Evolutionary conservation across 2,329 filamentous ascomycete genomes (phyloP).

Genomic region (Claviceps sp.): DNA sequence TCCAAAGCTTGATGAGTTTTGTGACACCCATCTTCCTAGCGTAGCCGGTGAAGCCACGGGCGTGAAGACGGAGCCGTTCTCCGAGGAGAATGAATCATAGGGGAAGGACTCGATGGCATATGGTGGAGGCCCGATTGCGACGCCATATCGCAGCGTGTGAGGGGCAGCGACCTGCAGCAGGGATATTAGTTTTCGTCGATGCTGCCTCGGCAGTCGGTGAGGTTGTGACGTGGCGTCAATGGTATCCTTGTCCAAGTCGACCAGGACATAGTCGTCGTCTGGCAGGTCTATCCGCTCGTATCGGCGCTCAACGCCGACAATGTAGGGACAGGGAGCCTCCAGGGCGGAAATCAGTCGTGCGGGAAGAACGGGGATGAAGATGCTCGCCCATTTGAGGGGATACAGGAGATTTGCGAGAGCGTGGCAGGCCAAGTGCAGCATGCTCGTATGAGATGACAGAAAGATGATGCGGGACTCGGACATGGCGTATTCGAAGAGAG

Average conservation of each 20-base stretch:
- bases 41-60: slow-evolving; percentile 56
- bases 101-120: slow-evolving; percentile 92
- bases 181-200: slow-evolving; percentile 77
- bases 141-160: slow-evolving; percentile 75
- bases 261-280: slow-evolving; percentile 88
- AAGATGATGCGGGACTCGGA: slow-evolving; percentile 93
- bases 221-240: slow-evolving; percentile 75
- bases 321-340: slow-evolving; percentile 92
- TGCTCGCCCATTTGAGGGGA: slow-evolving; percentile 82
- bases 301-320: slow-evolving; percentile 85
- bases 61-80: slow-evolving; percentile 70
- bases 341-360: slow-evolving; percentile 78
- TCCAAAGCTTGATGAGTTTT: slow-evolving; percentile 82
- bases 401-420: slow-evolving; percentile 80
- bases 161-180: slow-evolving; percentile 82
- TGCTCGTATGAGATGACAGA: slow-evolving; percentile 85
- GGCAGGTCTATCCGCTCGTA: slow-evolving; percentile 80
- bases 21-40: slow-evolving; percentile 72
- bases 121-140: slow-evolving; percentile 74
- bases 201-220: slow-evolving; percentile 70
- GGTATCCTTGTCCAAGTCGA: slow-evolving; percentile 82
- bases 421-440: slow-evolving; percentile 86
- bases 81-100: slow-evolving; percentile 77
- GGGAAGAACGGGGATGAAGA: slow-evolving; percentile 85
- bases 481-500: slow-evolving; percentile 84